A percentile compares a stretch with the other conserved stretches of the same genome.
These are phyloP conservation scores for Thyridium curvatum DNA, from an alignment of 2,329 filamentous ascomycete genomes.

Conservation along the genomic window DNA sequence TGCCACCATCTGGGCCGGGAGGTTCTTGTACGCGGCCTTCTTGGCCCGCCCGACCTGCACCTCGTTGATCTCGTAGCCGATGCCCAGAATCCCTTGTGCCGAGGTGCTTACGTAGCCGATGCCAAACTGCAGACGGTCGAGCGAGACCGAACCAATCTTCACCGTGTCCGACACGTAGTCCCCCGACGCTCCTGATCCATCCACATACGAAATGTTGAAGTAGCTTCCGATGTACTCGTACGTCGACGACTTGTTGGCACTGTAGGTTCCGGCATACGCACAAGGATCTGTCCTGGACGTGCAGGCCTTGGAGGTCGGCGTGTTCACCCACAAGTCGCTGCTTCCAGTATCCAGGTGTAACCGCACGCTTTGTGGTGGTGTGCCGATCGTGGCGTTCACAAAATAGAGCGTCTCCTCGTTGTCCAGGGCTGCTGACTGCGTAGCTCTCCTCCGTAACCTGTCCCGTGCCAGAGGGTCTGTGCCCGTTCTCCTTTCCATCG, in stretches of 20 bases:
- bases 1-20: conserved; percentile 59
- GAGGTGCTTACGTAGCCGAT: conserved; percentile 60
- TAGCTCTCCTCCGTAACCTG: conserved; percentile 36
- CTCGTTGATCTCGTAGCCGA: conserved; percentile 78
- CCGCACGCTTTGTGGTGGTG: conserved; percentile 49
- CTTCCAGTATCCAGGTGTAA: conserved; percentile 64
- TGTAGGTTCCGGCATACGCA: conserved; percentile 57
- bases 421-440: conserved; percentile 28
- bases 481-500: conserved; percentile 32
- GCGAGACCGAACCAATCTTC: conserved; percentile 40
- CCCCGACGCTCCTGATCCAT: conserved; percentile 69
- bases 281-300: conserved; percentile 43
- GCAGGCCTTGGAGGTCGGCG: conserved; percentile 56
- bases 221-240: conserved; percentile 66
- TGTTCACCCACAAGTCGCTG: conserved; percentile 68
- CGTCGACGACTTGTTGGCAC: conserved; percentile 66
- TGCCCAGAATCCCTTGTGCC: conserved; percentile 71
- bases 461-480: conserved; percentile 37
- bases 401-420: conserved; percentile 61
- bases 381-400: conserved; percentile 57
- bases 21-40: conserved; percentile 55
- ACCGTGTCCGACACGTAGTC: conserved; percentile 77
- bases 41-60: conserved; percentile 58
- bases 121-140: conserved; percentile 62
- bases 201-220: conserved; percentile 86